These are phyloP conservation scores for Symbiotaphrina buchneri DNA, from an alignment of 495 filamentous ascomycete species.

Conservation along the genomic window DNA sequence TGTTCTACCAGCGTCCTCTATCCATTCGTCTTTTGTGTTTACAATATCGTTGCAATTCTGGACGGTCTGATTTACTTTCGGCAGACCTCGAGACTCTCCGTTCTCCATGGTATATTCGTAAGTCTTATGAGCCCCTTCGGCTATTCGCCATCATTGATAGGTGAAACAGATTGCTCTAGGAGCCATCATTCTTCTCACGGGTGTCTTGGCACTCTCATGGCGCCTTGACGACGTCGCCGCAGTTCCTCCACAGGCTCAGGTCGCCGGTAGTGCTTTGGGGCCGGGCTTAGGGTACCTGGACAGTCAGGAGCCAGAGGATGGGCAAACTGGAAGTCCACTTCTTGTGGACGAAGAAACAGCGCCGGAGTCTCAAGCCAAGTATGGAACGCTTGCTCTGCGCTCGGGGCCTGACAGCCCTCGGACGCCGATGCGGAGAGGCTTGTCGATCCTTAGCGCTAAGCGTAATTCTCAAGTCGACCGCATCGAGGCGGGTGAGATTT, in stretches of 20 bases:
- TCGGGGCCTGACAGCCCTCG: too few species aligned
- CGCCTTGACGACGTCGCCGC: constrained; percentile 52
- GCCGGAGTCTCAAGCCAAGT: too few species aligned
- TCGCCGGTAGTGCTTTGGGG: constrained; percentile 28
- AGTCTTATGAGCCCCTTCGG: neutral
- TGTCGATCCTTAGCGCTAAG: too few species aligned
- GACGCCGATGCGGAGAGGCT: too few species aligned
- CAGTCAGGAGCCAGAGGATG: too few species aligned
- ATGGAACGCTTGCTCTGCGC: too few species aligned
- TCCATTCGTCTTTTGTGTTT: constrained; percentile 95
- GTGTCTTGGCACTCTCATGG: constrained; percentile 88
- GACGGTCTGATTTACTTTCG: constrained; percentile 95
- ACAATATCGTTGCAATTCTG: constrained; percentile 96
- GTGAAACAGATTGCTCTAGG: constrained; percentile 45
- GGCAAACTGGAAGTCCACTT: too few species aligned
- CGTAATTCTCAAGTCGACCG: too few species aligned
- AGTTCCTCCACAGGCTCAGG: constrained; percentile 22
- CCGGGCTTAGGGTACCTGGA: constrained; percentile 22
- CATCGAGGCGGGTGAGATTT: constrained; percentile 21
- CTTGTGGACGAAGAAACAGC: too few species aligned
- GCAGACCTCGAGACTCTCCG: constrained; percentile 56
- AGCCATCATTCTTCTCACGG: constrained; percentile 62
- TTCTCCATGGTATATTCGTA: constrained; percentile 49
- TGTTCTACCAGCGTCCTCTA: constrained; percentile 94
- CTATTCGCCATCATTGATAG: neutral